Evolutionary conservation across 2,329 filamentous ascomycete species (phyloP).

Genomic region (Calonectria naviculata): DNA sequence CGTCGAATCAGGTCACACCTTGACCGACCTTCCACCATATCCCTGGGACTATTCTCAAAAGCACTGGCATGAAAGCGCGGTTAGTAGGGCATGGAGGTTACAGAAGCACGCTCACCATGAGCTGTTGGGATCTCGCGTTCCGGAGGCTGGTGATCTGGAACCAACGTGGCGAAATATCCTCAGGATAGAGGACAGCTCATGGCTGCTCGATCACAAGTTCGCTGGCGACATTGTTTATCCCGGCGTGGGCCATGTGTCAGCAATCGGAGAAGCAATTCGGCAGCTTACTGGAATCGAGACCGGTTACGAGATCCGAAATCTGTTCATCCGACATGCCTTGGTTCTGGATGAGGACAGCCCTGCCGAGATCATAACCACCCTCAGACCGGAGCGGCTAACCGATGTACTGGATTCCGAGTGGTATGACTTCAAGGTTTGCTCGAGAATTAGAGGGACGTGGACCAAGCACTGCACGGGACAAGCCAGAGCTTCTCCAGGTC

Average conservation of each 20-base stretch:
- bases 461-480: not conserved
- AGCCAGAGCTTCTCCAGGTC: not conserved
- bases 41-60: not conserved
- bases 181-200: slow-evolving; percentile 42
- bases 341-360: not conserved
- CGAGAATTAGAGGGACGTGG: not conserved
- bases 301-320: not conserved
- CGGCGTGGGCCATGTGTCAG: not conserved
- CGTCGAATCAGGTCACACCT: not conserved
- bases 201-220: slow-evolving; percentile 52
- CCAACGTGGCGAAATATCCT: slow-evolving; percentile 31
- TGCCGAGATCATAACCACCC: not conserved
- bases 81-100: not conserved
- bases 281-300: not conserved
- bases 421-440: not conserved
- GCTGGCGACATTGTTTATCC: not conserved
- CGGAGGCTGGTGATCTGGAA: slow-evolving; percentile 19
- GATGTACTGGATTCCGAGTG: not conserved
- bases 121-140: slow-evolving; percentile 17
- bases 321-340: not conserved
- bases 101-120: not conserved
- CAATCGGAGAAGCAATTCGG: not conserved
- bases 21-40: not conserved
- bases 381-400: not conserved
- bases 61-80: not conserved